Evolutionary conservation across 129 eudicot species (phyloP).

Genomic region (Erigeron canadensis): DNA sequence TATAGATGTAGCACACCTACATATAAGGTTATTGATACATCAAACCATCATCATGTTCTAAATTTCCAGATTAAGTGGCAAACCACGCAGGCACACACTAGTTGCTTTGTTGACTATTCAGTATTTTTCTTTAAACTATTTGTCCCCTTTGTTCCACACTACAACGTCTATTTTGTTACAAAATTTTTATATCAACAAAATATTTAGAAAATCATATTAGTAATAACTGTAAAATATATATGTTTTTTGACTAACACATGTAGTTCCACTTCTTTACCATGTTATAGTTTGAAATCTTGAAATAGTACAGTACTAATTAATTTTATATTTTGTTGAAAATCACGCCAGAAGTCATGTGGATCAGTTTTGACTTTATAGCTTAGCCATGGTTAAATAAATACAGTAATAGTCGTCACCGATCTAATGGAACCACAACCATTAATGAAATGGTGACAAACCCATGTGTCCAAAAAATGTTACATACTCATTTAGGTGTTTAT

Average conservation of each 20-base stretch:
- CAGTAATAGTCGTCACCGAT: background rate
- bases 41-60: slow-evolving; percentile 13
- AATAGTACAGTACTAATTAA: background rate
- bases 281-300: background rate
- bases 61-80: slow-evolving; percentile 31
- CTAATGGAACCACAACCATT: background rate
- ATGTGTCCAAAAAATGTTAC: background rate
- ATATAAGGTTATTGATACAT: slow-evolving; percentile 22
- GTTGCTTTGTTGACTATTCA: slow-evolving; percentile 32
- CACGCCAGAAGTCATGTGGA: slow-evolving; percentile 1
- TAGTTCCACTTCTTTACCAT: background rate
- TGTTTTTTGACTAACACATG: background rate
- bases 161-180: background rate
- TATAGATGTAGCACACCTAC: slow-evolving; percentile 16
- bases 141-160: slow-evolving; percentile 12
- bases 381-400: background rate
- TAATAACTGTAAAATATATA: too few relatives aligned
- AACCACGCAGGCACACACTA: slow-evolving; percentile 42
- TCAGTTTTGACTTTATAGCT: too few relatives aligned
- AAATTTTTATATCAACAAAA: background rate
- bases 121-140: background rate
- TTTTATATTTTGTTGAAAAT: background rate
- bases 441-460: background rate
- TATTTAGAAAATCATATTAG: background rate
- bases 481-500: background rate